Evolutionary conservation across 371 early-diverging fungal species (phyloP).

Genomic region (Neoconidiobolus thromboides): DNA sequence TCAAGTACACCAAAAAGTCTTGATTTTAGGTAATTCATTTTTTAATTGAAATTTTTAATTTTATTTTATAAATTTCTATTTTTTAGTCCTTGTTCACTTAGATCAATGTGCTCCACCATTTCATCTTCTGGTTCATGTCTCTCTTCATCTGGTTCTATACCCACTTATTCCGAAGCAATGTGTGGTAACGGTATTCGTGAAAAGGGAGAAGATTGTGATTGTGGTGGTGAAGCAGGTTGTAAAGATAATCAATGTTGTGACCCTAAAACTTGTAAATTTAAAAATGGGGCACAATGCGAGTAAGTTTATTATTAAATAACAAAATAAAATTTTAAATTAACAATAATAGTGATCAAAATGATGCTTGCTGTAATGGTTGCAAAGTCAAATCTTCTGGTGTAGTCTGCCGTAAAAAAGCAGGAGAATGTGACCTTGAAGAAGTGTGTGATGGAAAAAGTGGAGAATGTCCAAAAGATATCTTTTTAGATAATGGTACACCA

Average conservation of each 20-base stretch:
- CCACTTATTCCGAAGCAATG: conserved; percentile 29
- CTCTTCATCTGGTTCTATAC: conserved; percentile 31
- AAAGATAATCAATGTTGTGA: conserved; percentile 64
- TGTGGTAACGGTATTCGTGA: conserved; percentile 93
- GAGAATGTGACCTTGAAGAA: conserved; percentile 68
- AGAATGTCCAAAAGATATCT: conserved; percentile 55
- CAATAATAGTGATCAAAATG: conserved; percentile 42
- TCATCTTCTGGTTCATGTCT: conserved; percentile 34
- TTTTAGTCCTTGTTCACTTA: conserved; percentile 66
- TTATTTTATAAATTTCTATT: background rate
- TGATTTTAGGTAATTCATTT: conserved; percentile 12
- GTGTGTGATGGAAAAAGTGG: conserved; percentile 53
- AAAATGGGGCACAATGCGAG: conserved; percentile 44
- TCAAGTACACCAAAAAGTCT: conserved; percentile 45
- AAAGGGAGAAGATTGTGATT: conserved; percentile 84
- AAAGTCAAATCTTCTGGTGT: conserved; percentile 30
- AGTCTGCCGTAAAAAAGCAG: conserved; percentile 51
- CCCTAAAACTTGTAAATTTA: conserved; percentile 57
- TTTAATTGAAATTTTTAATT: background rate
- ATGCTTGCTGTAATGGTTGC: conserved; percentile 66
- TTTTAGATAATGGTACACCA: conserved; percentile 36
- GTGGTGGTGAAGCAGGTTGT: conserved; percentile 54
- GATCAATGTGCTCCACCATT: conserved; percentile 36
- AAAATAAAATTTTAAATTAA: background rate
- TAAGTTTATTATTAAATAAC: background rate